Evolutionary conservation across 2,329 filamentous ascomycete genomes (phyloP).

Genomic region (Chaetomiaceae sp.): DNA sequence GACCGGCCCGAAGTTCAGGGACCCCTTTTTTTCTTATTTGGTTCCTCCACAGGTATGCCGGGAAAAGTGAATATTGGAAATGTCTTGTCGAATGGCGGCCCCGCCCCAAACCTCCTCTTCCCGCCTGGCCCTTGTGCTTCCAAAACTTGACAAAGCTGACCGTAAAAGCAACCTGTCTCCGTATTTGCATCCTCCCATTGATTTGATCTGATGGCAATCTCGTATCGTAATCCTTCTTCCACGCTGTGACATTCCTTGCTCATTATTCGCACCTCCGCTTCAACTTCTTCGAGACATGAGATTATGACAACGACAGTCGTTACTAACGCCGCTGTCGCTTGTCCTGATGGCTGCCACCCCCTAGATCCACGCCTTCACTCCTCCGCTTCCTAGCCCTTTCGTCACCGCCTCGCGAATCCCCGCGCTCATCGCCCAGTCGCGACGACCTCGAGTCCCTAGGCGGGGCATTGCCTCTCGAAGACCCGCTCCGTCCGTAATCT

Average conservation of each 20-base stretch:
- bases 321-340: conserved; percentile 51
- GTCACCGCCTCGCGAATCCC: conserved; percentile 31
- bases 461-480: conserved; percentile 27
- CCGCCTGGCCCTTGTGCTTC: neutral
- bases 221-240: neutral
- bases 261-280: neutral
- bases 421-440: conserved; percentile 30
- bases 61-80: neutral
- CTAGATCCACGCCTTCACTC: conserved; percentile 41
- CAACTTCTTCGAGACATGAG: neutral
- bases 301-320: neutral
- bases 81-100: neutral
- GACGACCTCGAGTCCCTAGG: conserved; percentile 24
- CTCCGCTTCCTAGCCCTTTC: conserved; percentile 37
- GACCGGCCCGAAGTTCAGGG: neutral
- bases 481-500: conserved; percentile 36
- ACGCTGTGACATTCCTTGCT: neutral
- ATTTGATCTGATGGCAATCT: conserved; percentile 1
- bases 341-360: conserved; percentile 43
- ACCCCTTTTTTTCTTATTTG: neutral
- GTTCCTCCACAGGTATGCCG: neutral
- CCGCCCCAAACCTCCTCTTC: neutral
- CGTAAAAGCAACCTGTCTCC: conserved; percentile 8
- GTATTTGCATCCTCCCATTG: conserved; percentile 6
- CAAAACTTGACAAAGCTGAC: neutral